Evolutionary conservation across 2,329 filamentous ascomycete species (phyloP), one percentile per base, ranked within the genome.

Genomic region (Fusarium decemcellulare): DNA sequence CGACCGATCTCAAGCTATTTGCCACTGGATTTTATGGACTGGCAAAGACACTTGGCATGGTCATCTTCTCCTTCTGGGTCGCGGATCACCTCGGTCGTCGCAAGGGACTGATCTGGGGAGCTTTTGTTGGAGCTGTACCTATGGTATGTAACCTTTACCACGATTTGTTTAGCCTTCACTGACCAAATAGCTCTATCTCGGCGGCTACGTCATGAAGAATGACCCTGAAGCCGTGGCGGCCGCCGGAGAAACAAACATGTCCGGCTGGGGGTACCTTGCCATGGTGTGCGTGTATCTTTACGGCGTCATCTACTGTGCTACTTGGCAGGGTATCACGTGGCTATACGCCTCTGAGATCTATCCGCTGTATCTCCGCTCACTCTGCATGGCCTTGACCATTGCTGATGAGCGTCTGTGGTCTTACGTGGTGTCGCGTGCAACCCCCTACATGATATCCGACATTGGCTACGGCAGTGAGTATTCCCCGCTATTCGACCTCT

Each of bases 31-130:
- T 82, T 61, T 79, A 80, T 66, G 80, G 80, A 29, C 72, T 77
- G 30, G 69, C 73, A 48, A 78, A 78, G 63, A 77, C 76, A 0
- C 56, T 77, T 1, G 74, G 74, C 40, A 78, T 77, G 72, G 51
- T 79, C 46, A 59, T 79, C 27, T 78, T 78, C 59, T 76, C 75
- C 6, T 81, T 83, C 57, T 81, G 81, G 30, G 77, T 86, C n/a
- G 82, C 82, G 2, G 84, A 86, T 61, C 78, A 77, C 34, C 78
- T 83, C 54, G 84, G 84, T n/a, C 81, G 83, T 12, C 83, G 82
- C 67, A 81, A 78, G 55, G 82, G 81, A 9, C 80, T 87, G 42
- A 81, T 86, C 59, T 67, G 59, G 48, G 69, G 69, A 23, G 68
- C 69, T 6, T 63, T 65, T 40, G 76, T 84, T 23, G 76, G 77